Conservation (phyloP, 2,329 filamentous ascomycete species). For the Torrubiellomyces zombiae region DNA sequence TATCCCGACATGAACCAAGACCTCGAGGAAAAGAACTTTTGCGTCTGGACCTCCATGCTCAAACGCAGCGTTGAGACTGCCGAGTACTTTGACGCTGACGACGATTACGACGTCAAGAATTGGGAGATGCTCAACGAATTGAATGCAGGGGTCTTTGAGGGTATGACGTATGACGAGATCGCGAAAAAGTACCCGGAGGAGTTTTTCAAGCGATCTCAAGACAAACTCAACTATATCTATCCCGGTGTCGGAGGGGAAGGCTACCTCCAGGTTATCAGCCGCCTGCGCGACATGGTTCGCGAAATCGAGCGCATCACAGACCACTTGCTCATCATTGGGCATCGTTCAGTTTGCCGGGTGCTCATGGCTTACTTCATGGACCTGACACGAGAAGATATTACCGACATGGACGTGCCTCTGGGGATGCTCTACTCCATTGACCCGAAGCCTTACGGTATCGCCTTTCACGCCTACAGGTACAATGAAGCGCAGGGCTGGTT, state of each 20-base stretch:
- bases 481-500: constrained; percentile 67
- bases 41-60: constrained; percentile 97
- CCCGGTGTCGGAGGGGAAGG: constrained; percentile 91
- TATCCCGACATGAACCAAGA: constrained; percentile 70
- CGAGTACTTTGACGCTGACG: constrained; percentile 75
- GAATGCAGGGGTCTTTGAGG: constrained; percentile 83
- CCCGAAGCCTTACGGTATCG: constrained; percentile 93
- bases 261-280: constrained; percentile 93
- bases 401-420: constrained; percentile 82
- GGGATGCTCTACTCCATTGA: constrained; percentile 91
- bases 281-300: constrained; percentile 84
- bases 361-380: constrained; percentile 95
- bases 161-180: constrained; percentile 88
- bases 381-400: constrained; percentile 76
- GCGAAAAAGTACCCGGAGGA: constrained; percentile 63
- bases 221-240: constrained; percentile 95
- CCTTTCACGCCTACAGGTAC: constrained; percentile 91
- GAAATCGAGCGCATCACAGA: constrained; percentile 96
- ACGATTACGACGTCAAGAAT: constrained; percentile 91
- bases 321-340: constrained; percentile 80
- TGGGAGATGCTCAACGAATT: constrained; percentile 98
- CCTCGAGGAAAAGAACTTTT: constrained; percentile 73
- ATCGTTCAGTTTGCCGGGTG: constrained; percentile 82
- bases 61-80: constrained; percentile 77
- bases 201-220: constrained; percentile 58